Base-by-base conservation (phyloP, 768 basidiomycete species). In the Calocybe gangraenosa region DNA sequence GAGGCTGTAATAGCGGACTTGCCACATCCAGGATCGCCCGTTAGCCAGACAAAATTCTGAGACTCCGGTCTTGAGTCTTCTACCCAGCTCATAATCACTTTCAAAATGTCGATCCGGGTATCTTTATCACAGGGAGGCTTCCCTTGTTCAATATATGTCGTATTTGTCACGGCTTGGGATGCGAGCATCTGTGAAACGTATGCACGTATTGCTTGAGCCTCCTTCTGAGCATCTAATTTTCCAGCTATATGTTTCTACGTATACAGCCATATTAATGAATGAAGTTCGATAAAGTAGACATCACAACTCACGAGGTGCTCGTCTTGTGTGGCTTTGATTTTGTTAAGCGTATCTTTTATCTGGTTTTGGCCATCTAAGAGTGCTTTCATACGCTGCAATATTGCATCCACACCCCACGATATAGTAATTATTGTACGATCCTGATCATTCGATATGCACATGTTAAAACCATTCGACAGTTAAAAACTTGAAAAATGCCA, bases 1-100 rank as follows among this genome's bases (percentile, higher is more conserved):
- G 54, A 50, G 14, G 54, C 54, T 3, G 54, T 53, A 13, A 56
- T 37, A 7, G 54, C 48, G 2, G 54, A 56, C 42, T 56, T 56
- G 7, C 51, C 54, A 11, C 42, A 48, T 13, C 53, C 53, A 2
- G 53, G 53, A 35, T 51, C 47, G 23, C 53, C 53, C 13, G 54
- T 49, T 7, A 55, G 47, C 54, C 54, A 55, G 3, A 55, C 36
- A 21, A 55, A 48, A 22, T 44, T 44, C 35, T 42, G 42, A 1
- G 51, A 45, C 7, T 14, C 15, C 10, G 10, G 7, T 2, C 45
- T 33, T 13, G 28, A 42, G 23, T 50, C 54, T 15, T 46, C 22
- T 6, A 50, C 19, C 54, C 51, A 56, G 6, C 10, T 20, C 31
- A 30, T 41, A 35, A 56, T 53, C 8, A 52, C 49, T n/a, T 30